Conservation (phyloP, 352 stramenopile genomes). For the Peronosclerospora sorghi region DNA sequence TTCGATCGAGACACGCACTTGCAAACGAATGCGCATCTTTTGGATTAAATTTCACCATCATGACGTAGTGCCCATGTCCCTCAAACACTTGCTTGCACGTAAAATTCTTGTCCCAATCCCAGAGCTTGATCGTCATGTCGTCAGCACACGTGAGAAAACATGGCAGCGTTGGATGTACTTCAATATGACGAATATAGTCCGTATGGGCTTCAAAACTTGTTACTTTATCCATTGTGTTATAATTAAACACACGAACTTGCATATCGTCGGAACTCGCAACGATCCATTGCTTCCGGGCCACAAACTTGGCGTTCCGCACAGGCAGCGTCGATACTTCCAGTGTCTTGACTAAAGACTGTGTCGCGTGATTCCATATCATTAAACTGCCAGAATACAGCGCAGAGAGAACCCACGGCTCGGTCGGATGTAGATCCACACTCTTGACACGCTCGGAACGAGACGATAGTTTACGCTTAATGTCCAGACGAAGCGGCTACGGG, state of each 20-base stretch:
- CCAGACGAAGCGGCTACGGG: conserved; percentile 53
- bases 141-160: conserved; percentile 95
- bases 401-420: conserved; percentile 95
- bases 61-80: conserved; percentile 98
- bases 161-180: conserved; percentile 94
- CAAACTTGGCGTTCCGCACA: conserved; percentile 90
- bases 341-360: conserved; percentile 90
- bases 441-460: conserved; percentile 96
- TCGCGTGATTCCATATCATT: conserved; percentile 99
- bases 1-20: conserved; percentile 93
- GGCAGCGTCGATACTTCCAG: conserved; percentile 95
- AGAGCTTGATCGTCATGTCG: conserved; percentile 99
- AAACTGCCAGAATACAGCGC: conserved; percentile 96
- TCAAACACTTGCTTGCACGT: conserved; percentile 73
- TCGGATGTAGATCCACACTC: conserved; percentile 96
- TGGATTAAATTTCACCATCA: conserved; percentile 99
- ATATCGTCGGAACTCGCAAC: conserved; percentile 93
- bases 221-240: conserved; percentile 99
- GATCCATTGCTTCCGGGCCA: conserved; percentile 97
- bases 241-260: conserved; percentile 97
- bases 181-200: conserved; percentile 97
- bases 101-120: conserved; percentile 93
- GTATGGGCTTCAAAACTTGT: conserved; percentile 92
- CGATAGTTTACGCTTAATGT: conserved; percentile 91
- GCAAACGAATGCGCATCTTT: conserved; percentile 99